Evolutionary conservation across 2,329 filamentous ascomycete genomes (phyloP), one percentile per base, ranked within the genome.

Genomic region (Zarea fungicola): DNA sequence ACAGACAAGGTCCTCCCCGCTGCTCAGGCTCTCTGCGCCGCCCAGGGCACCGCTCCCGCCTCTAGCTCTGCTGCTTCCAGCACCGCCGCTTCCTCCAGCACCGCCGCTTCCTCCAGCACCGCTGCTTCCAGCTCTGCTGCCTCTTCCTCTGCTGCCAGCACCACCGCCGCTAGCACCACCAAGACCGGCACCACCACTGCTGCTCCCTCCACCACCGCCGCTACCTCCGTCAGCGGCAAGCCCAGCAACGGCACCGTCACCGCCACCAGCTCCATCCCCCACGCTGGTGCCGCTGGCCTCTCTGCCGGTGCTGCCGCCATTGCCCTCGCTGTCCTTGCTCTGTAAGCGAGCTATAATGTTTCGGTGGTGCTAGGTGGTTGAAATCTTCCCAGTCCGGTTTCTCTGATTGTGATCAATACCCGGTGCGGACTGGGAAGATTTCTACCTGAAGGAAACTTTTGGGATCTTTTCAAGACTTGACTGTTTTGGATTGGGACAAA

Each of bases 1-100:
- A 19, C 43, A 72, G 69, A 58, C 57, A 54, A 70, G 55, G 68
- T 72, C 37, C 60, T 70, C 40, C 67, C 69, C 50, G 67, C 67
- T 35, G 61, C 63, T 21, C 49, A 63, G 55, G 56, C 57, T 48
- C 62, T 70, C 54, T 70, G 67, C 62, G 47, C 43, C n/a, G 50
- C 43, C 5, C 23, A 42, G 41, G 51, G 55, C 32, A 37, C 37
- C 31, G 25, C 34, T n/a, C 45, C 41, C 29, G 44, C 31, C 43
- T 40, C 29, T 16, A 11, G 16, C 46, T 29, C 52, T 44, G 45
- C 40, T 40, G 22, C 49, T 26, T 25, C 51, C 40, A 43, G 19
- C 43, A 35, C 29, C 23, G 16, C 52, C 21, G 51, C 46, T 26
- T 45, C 46, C 40, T 36, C 31, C 25, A 25, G 44, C 29, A 43